Conservation (phyloP, 2,329 filamentous ascomycete genomes). For the Diplodia intermedia region DNA sequence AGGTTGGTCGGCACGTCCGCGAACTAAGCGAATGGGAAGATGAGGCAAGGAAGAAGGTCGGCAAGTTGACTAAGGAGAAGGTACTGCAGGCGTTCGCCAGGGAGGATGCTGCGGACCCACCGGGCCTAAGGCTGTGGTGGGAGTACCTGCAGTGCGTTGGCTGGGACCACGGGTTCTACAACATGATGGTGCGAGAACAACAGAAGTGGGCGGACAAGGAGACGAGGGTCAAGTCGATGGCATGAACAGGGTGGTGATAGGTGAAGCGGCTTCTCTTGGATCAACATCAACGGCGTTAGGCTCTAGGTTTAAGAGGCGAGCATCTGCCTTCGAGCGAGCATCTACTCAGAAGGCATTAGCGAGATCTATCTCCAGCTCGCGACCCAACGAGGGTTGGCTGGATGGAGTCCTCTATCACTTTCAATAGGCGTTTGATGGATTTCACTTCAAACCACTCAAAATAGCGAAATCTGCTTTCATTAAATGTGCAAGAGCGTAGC, state of each 20-base stretch:
- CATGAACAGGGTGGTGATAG: neutral
- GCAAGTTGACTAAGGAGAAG: constrained; percentile 45
- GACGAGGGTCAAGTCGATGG: neutral
- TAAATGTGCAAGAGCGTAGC: too few species aligned
- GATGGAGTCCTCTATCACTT: too few species aligned
- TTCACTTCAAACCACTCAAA: too few species aligned
- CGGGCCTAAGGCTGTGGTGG: constrained; percentile 55
- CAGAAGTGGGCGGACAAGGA: constrained; percentile 9
- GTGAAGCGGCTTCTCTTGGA: neutral
- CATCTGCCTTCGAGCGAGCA: too few species aligned
- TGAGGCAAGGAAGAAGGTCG: constrained; percentile 46
- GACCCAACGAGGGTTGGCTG: too few species aligned
- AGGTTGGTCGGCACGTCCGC: constrained; percentile 45
- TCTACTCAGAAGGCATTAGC: too few species aligned
- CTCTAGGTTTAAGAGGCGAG: too few species aligned
- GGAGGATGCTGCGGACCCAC: constrained; percentile 50
- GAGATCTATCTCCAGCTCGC: too few species aligned
- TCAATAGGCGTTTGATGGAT: too few species aligned
- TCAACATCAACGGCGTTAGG: neutral
- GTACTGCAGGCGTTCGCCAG: constrained; percentile 51
- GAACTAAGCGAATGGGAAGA: constrained; percentile 51
- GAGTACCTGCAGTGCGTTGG: constrained; percentile 56
- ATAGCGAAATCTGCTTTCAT: too few species aligned
- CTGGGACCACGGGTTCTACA: constrained; percentile 53
- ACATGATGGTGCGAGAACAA: constrained; percentile 44